A percentile compares a stretch with the other conserved stretches of the same genome.
Conservation (phyloP, 2,329 filamentous ascomycete species). For the Penicillium freii region DNA sequence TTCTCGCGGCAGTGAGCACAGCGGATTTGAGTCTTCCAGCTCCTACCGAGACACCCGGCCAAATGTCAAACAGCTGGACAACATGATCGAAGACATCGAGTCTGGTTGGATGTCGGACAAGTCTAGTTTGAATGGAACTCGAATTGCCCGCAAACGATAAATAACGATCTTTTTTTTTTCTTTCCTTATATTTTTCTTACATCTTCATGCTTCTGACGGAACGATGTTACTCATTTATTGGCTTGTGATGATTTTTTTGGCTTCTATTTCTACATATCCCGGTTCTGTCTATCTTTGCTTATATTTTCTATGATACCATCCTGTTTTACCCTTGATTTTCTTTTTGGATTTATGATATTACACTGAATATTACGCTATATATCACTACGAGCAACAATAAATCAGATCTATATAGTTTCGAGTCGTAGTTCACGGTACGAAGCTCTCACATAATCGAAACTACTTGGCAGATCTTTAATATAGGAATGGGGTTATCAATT, state of each 20-base stretch:
- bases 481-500: neutral
- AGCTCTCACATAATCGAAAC: neutral
- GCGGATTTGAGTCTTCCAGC: conserved; percentile 26
- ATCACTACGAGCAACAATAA: neutral
- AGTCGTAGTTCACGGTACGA: too few relatives aligned
- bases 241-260: neutral
- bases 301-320: conserved; percentile 25
- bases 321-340: conserved; percentile 4
- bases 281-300: conserved; percentile 1
- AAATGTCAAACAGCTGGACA: conserved; percentile 31
- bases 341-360: neutral
- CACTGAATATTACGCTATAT: neutral
- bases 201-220: neutral
- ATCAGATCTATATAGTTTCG: neutral
- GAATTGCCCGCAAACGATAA: conserved; percentile 11
- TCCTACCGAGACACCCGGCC: conserved; percentile 20
- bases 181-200: neutral
- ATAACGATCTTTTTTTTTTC: conserved; percentile 1
- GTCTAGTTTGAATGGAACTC: conserved; percentile 17
- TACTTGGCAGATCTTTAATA: neutral
- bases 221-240: neutral
- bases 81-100: conserved; percentile 35
- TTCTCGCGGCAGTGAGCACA: conserved; percentile 28
- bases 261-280: conserved; percentile 1
- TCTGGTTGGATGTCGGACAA: conserved; percentile 34